Conservation (phyloP, 108 stramenopile species). For the Epithemia pelagica region DNA sequence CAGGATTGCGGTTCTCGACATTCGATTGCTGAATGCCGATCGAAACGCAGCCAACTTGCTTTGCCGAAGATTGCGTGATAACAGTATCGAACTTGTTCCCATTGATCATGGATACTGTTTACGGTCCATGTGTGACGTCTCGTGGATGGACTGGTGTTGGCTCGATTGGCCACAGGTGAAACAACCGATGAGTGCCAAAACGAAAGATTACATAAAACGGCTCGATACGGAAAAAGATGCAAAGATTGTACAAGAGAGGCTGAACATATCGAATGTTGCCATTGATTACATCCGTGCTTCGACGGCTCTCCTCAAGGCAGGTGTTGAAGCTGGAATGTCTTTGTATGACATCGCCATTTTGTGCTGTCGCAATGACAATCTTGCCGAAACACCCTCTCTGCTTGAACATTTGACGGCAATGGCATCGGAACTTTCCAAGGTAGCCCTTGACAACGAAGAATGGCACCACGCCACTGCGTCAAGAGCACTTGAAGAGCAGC, state of each 20-base stretch:
- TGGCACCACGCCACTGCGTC: constrained; percentile 80
- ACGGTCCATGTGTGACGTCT: constrained; percentile 85
- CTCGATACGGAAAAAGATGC: constrained; percentile 78
- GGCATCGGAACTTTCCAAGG: constrained; percentile 68
- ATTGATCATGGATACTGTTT: constrained; percentile 98
- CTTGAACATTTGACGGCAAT: constrained; percentile 65
- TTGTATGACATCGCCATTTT: constrained; percentile 81
- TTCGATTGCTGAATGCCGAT: constrained; percentile 96
- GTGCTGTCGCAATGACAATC: constrained; percentile 74
- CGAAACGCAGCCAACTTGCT: constrained; percentile 93
- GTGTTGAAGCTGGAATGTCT: constrained; percentile 59
- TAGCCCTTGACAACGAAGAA: constrained; percentile 67
- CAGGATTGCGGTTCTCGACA: constrained; percentile 95
- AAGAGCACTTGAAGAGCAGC: constrained; percentile 60
- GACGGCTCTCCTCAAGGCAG: constrained; percentile 61
- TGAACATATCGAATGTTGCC: constrained; percentile 59
- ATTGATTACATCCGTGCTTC: constrained; percentile 73
- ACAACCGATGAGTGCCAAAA: constrained; percentile 58
- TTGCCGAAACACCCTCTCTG: constrained; percentile 70
- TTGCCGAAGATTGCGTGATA: constrained; percentile 63
- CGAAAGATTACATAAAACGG: constrained; percentile 53
- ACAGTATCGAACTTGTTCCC: constrained; percentile 80
- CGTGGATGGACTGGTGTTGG: constrained; percentile 99
- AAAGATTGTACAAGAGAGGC: constrained; percentile 45
- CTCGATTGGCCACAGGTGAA: constrained; percentile 95